Base-by-base conservation (phyloP, 768 basidiomycete species). In the Serendipita sp. region DNA sequence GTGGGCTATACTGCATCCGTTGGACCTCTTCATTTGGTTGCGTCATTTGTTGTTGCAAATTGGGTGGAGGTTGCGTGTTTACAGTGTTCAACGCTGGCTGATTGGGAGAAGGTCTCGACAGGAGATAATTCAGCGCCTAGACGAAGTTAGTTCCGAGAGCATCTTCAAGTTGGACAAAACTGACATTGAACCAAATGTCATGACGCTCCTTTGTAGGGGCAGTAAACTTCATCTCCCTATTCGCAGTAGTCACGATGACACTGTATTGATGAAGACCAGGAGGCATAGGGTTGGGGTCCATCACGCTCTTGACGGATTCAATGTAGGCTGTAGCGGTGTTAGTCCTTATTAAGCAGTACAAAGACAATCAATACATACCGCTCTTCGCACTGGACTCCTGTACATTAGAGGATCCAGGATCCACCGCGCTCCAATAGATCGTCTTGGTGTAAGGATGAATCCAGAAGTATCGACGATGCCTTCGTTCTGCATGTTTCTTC, bases 391-490 rank as follows among this genome's bases (percentile, higher is more conserved):
- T 94, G 5, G 91, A 91, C 76, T 97, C 93, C 1, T 86, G 83
- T 16, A 91, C 89, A 69, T 85, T 85, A 44, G 83, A 83, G 30
- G 90, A 89, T 34, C 91, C 93, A 60, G 95, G 96, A 76, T 98
- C 95, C 8, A 85, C 84, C 16, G 89, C 86, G 71, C 91, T 91
- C 96, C 96, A 99, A 74, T 98, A 97, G 66, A 99, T 71, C 3
- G 93, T 97, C 78, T 91, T 91, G 45, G 94, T 98, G 73, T 98
- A 99, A 18, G 96, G 96, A 75, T 98, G 95, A n/a, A 99, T 86
- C 96, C 96, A 99, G 81, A 98, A 96, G 84, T 93, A 99, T 44
- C 96, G 81, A 73, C 84, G 86, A 75, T 99, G 96, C 63, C 94
- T 78, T 73, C 83, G 85, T 73, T 91, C 88, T 23, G 90, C 90